Conservation (phyloP, 1,284 basidiomycete genomes). For the Dichomitus squalens region DNA sequence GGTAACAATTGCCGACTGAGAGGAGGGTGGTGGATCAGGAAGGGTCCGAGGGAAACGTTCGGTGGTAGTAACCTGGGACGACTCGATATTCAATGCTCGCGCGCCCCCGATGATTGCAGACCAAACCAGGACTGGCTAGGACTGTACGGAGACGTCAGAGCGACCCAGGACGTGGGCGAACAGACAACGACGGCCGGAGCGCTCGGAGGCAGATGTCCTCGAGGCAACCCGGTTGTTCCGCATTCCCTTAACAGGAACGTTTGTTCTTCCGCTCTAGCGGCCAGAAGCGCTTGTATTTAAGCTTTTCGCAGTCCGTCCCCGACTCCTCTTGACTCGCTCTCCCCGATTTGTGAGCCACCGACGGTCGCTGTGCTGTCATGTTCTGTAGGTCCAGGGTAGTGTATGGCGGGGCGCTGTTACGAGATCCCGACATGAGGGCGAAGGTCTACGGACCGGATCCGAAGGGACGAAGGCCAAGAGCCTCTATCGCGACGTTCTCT, state of each 20-base stretch:
- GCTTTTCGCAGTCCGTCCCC: background rate
- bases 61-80: conserved; percentile 1
- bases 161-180: background rate
- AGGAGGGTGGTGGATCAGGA: conserved; percentile 2
- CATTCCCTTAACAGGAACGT: background rate
- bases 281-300: background rate
- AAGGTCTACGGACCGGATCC: conserved; percentile 8
- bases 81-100: background rate
- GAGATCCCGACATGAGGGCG: background rate
- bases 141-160: background rate
- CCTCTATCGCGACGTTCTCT: background rate
- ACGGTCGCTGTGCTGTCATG: background rate
- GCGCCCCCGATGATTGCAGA: conserved; percentile 2
- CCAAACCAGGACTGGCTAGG: background rate
- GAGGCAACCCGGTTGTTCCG: background rate
- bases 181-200: background rate
- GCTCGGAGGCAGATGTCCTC: conserved; percentile 4
- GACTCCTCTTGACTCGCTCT: background rate
- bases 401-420: background rate
- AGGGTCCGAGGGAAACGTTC: conserved; percentile 4
- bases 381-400: background rate
- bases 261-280: background rate
- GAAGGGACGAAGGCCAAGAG: conserved; percentile 1
- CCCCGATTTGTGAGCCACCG: background rate
- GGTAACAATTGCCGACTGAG: conserved; percentile 13